Evolutionary conservation across 1,139 yeast genomes (phyloP).

Genomic region (Hanseniaspora sp.): DNA sequence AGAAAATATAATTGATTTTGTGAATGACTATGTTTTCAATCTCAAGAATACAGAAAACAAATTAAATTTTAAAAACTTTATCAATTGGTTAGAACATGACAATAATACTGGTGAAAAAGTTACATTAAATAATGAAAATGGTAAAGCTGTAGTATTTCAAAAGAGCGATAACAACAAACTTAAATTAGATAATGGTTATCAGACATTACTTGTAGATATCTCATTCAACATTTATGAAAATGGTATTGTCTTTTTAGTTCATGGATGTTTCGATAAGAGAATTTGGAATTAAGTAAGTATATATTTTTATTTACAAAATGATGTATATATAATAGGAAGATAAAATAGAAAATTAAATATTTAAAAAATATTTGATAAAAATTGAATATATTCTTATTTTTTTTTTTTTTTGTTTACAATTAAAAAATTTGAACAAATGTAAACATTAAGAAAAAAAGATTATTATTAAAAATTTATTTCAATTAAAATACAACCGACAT

Average conservation of each 20-base stretch:
- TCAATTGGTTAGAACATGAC: background rate
- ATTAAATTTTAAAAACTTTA: background rate
- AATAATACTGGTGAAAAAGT: background rate
- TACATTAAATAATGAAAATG: conserved; percentile 8
- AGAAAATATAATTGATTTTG: conserved; percentile 12
- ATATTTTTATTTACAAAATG: too few species aligned
- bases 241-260: conserved; percentile 1
- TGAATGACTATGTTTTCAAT: conserved; percentile 11
- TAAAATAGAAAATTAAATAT: background rate
- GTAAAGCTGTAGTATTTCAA: background rate
- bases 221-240: conserved; percentile 1
- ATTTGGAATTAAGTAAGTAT: background rate
- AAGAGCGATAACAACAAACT: background rate
- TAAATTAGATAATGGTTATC: conserved; percentile 1
- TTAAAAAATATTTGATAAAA: too few species aligned
- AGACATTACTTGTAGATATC: background rate
- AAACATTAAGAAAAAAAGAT: too few species aligned
- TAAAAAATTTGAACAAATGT: background rate
- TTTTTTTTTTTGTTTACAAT: too few species aligned
- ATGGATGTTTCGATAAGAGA: conserved; percentile 13
- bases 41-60: background rate
- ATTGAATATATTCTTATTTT: too few species aligned
- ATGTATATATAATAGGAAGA: background rate
- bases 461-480: too few species aligned
- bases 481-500: too few species aligned